A percentile compares a stretch with the other conserved stretches of the same genome.
Evolutionary conservation across 1,284 basidiomycete species (phyloP).

Genomic region (Ceratobasidium sp.): DNA sequence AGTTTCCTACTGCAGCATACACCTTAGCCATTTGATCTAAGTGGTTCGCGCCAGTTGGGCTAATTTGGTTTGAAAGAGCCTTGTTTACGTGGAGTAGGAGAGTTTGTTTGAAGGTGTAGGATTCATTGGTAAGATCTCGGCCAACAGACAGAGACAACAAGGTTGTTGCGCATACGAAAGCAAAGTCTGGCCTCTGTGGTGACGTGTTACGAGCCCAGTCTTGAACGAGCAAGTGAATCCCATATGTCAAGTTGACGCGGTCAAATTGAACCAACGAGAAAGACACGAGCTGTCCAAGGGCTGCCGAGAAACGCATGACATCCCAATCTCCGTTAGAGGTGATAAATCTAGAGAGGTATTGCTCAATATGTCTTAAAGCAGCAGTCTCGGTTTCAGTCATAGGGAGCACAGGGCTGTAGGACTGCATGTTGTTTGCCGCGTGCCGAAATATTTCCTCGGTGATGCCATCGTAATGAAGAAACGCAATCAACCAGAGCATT

Average conservation of each 20-base stretch:
- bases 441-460: constrained; percentile 11
- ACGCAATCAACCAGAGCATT: constrained; percentile 2
- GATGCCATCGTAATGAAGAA: background rate
- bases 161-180: background rate
- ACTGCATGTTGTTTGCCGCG: background rate
- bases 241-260: background rate
- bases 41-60: background rate
- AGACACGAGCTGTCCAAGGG: background rate
- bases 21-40: background rate
- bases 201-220: background rate
- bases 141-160: background rate
- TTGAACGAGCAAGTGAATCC: background rate
- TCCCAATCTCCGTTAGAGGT: background rate
- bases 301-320: background rate
- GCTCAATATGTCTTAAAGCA: background rate
- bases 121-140: background rate
- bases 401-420: background rate
- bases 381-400: background rate
- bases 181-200: background rate
- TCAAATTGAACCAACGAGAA: constrained; percentile 10
- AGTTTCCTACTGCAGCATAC: background rate
- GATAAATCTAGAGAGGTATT: background rate
- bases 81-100: background rate
- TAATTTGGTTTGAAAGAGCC: background rate
- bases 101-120: background rate